Conservation (phyloP, 2,329 filamentous ascomycete species). For the Scedosporium dehoogii region DNA sequence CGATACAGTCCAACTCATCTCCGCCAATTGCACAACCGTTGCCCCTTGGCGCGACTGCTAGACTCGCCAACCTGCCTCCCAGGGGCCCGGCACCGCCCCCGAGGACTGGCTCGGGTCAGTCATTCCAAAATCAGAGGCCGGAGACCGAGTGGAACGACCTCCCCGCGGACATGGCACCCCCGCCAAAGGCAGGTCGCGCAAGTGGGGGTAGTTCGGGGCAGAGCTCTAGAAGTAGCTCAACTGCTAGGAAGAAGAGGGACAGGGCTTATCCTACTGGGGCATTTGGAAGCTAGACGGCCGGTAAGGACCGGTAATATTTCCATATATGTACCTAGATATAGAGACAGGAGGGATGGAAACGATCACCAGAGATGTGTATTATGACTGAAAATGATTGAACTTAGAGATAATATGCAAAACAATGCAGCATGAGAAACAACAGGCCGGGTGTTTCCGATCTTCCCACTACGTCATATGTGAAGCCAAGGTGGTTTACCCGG, state of each 20-base stretch:
- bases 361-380: background rate
- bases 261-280: conserved; percentile 53
- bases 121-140: conserved; percentile 49
- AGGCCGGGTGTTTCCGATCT: too few species aligned
- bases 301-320: background rate
- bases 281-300: conserved; percentile 33
- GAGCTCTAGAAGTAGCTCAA: conserved; percentile 48
- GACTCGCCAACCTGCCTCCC: conserved; percentile 11
- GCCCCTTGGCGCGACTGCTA: conserved; percentile 13
- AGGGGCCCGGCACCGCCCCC: conserved; percentile 16
- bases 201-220: conserved; percentile 25
- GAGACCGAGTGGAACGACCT: conserved; percentile 58
- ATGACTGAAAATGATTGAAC: background rate
- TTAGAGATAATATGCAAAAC: background rate
- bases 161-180: conserved; percentile 45
- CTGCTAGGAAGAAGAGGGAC: conserved; percentile 46
- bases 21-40: conserved; percentile 6
- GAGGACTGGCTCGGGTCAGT: conserved; percentile 24
- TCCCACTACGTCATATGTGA: too few species aligned
- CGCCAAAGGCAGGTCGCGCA: conserved; percentile 16
- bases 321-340: background rate
- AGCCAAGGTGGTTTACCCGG: too few species aligned
- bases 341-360: background rate
- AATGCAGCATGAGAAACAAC: too few species aligned
- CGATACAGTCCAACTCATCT: conserved; percentile 10